A percentile compares a stretch with the other conserved stretches of the same genome.
These are phyloP conservation scores for Thalassiosira allenii DNA, from an alignment of 352 stramenopile species.

Conservation along the genomic window DNA sequence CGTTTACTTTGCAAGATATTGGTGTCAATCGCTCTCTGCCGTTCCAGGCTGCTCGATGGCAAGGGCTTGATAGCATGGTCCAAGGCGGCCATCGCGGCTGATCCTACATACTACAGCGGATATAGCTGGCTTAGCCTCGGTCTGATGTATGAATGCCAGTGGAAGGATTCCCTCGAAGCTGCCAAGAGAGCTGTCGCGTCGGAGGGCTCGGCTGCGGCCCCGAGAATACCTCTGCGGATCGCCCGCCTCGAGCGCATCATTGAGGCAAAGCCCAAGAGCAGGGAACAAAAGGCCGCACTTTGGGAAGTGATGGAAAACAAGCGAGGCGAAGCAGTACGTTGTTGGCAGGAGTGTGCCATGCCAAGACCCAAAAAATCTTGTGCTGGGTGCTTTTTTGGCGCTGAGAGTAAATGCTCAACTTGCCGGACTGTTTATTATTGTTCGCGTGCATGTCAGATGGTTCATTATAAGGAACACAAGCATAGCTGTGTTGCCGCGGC, in stretches of 20 bases:
- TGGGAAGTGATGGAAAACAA: not conserved
- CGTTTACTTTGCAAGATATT: conserved; percentile 19
- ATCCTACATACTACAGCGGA: conserved; percentile 15
- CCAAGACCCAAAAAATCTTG: conserved; percentile 25
- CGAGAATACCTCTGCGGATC: conserved; percentile 4
- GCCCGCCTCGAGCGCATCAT: conserved; percentile 10
- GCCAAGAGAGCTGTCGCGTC: not conserved
- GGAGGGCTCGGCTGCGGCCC: not conserved
- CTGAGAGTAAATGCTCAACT: conserved; percentile 21
- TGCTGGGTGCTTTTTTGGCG: conserved; percentile 25
- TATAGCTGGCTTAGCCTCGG: conserved; percentile 16
- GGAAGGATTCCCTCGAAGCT: conserved; percentile 6
- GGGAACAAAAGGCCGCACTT: not conserved
- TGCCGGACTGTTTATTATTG: conserved; percentile 30
- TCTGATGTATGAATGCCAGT: not conserved
- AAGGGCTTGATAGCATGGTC: conserved; percentile 17
- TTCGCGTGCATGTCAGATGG: conserved; percentile 10
- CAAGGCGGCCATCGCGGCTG: conserved; percentile 17
- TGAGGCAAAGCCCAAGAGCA: conserved; percentile 8
- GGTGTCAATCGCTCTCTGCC: conserved; percentile 4
- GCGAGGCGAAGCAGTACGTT: not conserved
- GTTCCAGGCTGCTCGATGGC: conserved; percentile 13
- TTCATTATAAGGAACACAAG: conserved; percentile 27
- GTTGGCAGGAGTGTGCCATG: conserved; percentile 25
- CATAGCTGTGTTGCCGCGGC: conserved; percentile 11